phyloP scores from a whole-genome alignment of 2,329 filamentous ascomycete species.

The Zopfia rhizophila region DNA sequence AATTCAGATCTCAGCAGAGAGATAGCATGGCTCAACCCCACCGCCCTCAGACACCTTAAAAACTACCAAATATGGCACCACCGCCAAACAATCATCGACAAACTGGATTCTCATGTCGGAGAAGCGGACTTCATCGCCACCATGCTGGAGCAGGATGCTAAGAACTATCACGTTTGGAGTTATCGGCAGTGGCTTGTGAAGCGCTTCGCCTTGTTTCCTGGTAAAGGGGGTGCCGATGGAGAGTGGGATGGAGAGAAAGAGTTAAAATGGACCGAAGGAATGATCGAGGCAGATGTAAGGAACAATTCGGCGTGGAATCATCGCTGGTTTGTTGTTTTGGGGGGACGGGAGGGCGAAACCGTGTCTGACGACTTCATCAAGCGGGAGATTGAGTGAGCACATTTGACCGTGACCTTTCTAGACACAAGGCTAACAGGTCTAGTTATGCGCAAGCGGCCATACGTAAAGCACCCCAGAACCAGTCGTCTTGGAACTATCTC shows the following conservation, averaged over 20 bases:
- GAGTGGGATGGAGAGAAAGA: conserved; percentile 70
- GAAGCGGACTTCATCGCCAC: conserved; percentile 80
- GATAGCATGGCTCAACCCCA: conserved; percentile 84
- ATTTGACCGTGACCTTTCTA: background rate
- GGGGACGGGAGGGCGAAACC: conserved; percentile 56
- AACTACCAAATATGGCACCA: conserved; percentile 98
- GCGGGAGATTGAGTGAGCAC: conserved; percentile 74
- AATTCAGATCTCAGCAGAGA: conserved; percentile 74
- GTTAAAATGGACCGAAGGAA: conserved; percentile 74
- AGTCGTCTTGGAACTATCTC: conserved; percentile 93
- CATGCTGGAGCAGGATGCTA: conserved; percentile 87
- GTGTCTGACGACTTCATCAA: conserved; percentile 69
- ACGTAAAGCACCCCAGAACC: conserved; percentile 86
- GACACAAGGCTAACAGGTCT: background rate
- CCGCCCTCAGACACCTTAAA: conserved; percentile 86
- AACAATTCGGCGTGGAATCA: conserved; percentile 99
- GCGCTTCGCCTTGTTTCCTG: conserved; percentile 65
- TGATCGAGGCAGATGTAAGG: conserved; percentile 83
- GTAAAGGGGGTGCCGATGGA: too few relatives aligned
- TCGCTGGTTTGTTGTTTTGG: conserved; percentile 92
- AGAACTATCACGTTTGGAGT: conserved; percentile 99
- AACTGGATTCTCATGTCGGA: conserved; percentile 67
- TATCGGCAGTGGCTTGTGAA: conserved; percentile 85
- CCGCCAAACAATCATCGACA: conserved; percentile 66
- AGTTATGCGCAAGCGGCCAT: conserved; percentile 75